Percentiles rank a stretch among this genome's conserved stretches.
phyloP scores from a whole-genome alignment of 352 stramenopile genomes.

The Plasmopara halstedii region DNA sequence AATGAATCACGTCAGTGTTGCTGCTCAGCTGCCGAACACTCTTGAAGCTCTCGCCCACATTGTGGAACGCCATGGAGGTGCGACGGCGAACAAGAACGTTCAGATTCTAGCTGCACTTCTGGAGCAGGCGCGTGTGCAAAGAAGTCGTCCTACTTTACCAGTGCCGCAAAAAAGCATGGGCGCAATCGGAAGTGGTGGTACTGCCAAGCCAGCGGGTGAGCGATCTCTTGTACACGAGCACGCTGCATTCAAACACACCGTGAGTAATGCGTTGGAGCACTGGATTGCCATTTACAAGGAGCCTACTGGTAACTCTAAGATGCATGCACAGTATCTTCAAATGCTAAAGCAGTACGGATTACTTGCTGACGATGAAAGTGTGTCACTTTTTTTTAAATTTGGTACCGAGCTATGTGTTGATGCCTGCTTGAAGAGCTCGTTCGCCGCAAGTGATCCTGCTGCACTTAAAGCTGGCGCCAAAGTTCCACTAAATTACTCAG shows the following conservation, averaged over 20 bases:
- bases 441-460: constrained; percentile 30
- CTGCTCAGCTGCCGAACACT: constrained; percentile 90
- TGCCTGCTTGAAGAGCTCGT: constrained; percentile 88
- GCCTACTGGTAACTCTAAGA: constrained; percentile 88
- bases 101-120: constrained; percentile 74
- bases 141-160: constrained; percentile 15
- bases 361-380: constrained; percentile 94
- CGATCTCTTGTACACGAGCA: constrained; percentile 58
- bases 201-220: constrained; percentile 22
- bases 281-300: constrained; percentile 98
- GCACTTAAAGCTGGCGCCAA: constrained; percentile 38
- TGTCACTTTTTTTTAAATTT: constrained; percentile 96
- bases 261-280: constrained; percentile 92
- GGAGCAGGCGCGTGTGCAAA: constrained; percentile 69
- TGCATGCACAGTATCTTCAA: constrained; percentile 95
- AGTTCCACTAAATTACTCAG: constrained; percentile 82
- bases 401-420: constrained; percentile 96
- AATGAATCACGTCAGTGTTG: constrained; percentile 88
- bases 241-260: constrained; percentile 76
- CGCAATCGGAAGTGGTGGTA: constrained; percentile 46
- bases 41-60: constrained; percentile 87
- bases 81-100: constrained; percentile 77
- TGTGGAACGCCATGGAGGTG: constrained; percentile 70
- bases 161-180: constrained; percentile 40
- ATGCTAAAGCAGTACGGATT: constrained; percentile 95